A percentile compares a stretch with the other conserved stretches of the same genome.
Evolutionary conservation across 2,329 filamentous ascomycete genomes (phyloP).

Genomic region (Trichoderma sp.): DNA sequence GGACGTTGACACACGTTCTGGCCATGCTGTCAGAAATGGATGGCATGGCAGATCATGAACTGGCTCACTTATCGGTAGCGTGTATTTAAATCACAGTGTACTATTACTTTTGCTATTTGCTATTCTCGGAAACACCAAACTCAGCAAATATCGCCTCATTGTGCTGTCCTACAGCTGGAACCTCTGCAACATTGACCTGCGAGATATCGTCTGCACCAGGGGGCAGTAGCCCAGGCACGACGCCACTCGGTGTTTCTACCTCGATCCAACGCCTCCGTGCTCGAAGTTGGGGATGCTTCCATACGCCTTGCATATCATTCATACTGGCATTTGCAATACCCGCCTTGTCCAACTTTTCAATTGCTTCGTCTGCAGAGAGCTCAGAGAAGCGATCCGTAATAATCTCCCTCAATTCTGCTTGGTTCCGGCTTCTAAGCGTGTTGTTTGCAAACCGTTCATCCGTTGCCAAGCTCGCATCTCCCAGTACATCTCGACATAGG

Average conservation of each 20-base stretch:
- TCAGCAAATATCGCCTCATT: slow-evolving; percentile 36
- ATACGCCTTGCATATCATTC: slow-evolving; percentile 56
- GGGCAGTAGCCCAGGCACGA: slow-evolving; percentile 51
- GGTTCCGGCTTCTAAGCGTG: slow-evolving; percentile 48
- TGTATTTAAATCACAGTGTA: background rate
- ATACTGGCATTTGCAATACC: slow-evolving; percentile 58
- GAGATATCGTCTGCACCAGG: slow-evolving; percentile 42
- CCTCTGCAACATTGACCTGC: slow-evolving; percentile 44
- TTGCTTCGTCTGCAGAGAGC: slow-evolving; percentile 44
- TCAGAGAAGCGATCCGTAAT: slow-evolving; percentile 47
- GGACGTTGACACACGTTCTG: background rate
- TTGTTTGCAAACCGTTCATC: slow-evolving; percentile 53
- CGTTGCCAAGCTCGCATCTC: slow-evolving; percentile 42
- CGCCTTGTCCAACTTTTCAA: slow-evolving; percentile 47
- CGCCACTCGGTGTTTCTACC: slow-evolving; percentile 49
- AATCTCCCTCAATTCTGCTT: slow-evolving; percentile 47
- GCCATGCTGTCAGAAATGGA: slow-evolving; percentile 5
- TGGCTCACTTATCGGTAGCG: background rate
- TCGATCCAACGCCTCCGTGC: slow-evolving; percentile 55
- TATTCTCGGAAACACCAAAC: slow-evolving; percentile 24
- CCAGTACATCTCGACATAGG: slow-evolving; percentile 51
- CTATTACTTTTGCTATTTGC: background rate
- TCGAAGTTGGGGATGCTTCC: slow-evolving; percentile 55
- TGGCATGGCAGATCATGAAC: background rate
- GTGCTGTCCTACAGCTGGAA: slow-evolving; percentile 54